Percentiles rank a stretch among this genome's conserved stretches.
Conservation (phyloP, 2,329 filamentous ascomycete genomes). For the Diaporthe helianthi region DNA sequence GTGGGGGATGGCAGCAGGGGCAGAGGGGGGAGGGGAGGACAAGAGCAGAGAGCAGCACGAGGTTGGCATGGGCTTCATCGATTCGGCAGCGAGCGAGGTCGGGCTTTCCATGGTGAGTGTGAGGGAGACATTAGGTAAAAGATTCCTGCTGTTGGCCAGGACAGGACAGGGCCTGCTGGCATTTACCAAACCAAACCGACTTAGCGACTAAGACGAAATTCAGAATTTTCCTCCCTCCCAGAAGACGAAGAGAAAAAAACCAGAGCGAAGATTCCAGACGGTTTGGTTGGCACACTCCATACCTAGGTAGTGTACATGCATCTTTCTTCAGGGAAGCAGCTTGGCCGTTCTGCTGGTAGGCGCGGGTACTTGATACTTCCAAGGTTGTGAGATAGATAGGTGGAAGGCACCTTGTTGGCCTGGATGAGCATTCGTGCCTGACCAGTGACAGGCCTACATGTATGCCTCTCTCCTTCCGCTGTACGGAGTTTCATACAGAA, state of each 20-base stretch:
- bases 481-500: neutral
- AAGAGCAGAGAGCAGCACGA: conserved; percentile 14
- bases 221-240: conserved; percentile 19
- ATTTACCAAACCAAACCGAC: conserved; percentile 17
- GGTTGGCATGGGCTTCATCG: conserved; percentile 17
- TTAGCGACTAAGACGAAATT: conserved; percentile 28
- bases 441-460: neutral
- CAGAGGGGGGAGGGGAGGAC: too few relatives aligned
- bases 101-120: conserved; percentile 21
- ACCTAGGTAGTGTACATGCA: neutral
- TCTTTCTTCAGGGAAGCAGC: conserved; percentile 1
- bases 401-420: conserved; percentile 1
- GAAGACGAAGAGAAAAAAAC: too few relatives aligned
- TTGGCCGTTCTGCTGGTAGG: neutral
- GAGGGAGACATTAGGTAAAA: conserved; percentile 40
- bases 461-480: neutral
- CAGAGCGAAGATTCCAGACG: neutral
- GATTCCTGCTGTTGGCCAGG: conserved; percentile 33
- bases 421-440: neutral
- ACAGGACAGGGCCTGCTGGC: conserved; percentile 22
- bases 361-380: neutral
- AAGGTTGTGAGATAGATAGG: too few relatives aligned
- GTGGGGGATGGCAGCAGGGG: neutral
- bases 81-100: conserved; percentile 31
- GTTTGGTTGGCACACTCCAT: too few relatives aligned